Evolutionary conservation across 1,284 basidiomycete species (phyloP), one percentile per base, ranked within the genome.

Genomic region (Tremellales sp.): DNA sequence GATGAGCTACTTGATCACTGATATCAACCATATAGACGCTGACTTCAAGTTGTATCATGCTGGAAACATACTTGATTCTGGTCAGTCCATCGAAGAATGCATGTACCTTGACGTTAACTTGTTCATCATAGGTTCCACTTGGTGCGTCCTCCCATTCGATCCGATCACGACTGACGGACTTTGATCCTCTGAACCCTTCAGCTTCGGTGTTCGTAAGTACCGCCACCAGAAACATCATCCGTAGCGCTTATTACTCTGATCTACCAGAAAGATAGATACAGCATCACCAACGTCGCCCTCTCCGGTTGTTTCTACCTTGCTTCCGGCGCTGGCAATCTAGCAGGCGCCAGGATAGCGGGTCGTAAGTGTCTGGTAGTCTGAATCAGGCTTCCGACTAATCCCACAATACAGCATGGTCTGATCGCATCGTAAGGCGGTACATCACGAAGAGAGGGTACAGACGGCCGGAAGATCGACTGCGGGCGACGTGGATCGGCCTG

Each of bases 281-380:
- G 76, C 44, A 81, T 86, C 43, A 64, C 66, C 7, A 83, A 81
- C 60, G 75, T 78, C 44, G 81, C 79, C 0, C 40, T 83, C 19
- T 71, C 83, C 13, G 83, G 84, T 4, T 74, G 75, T 1, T 76
- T 82, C 49, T 84, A 82, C 66, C 71, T 84, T 13, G 78, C 81
- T 0, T 73, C 69, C 4, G 83, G 84, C 1, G 28, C 79, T 3
- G 84, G 84, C 1, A 85, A 84, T 57, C 74, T 83, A 40, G 60
- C 79, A 27, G 82, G 81, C 1, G 75, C 79, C 0, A 75, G 78
- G 1, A 51, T 81, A 27, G 74, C 77, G 0, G 83, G 82, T 0
- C 65, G 65, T 66, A 40, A 59, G 65, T 64, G 9, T 13, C 13
- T n/a, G 24, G n/a, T n/a, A 21, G 16, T 40, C n/a, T 28, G 3